Evolutionary conservation across 73 alveolate genomes (phyloP), one percentile per base, ranked within the genome.

Genomic region (Tetrahymena malaccensis): DNA sequence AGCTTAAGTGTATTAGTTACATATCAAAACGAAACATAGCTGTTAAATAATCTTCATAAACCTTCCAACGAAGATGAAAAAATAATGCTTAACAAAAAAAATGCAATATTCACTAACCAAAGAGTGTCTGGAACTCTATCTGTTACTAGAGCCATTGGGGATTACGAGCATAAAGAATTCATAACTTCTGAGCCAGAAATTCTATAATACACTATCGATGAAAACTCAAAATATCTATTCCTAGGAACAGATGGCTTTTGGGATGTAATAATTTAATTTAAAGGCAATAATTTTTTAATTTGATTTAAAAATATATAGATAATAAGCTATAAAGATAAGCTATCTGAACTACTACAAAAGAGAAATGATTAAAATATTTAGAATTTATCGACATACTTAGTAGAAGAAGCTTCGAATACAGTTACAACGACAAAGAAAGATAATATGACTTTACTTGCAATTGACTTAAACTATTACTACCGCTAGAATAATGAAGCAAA

Each of bases 211-310:
- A 27, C 37, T 0, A 57, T 94, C 10, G 56, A 40, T 44, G 95
- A 85, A 85, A 85, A 85, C 22, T 85, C 94, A 34, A 84, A 85
- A 43, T 94, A 85, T 85, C 93, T 94, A 38, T 85, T 94, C 25
- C 38, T 94, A 35, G 96, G 95, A 0, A 94, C 96, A 16, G 96
- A 94, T 85, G 96, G 96, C 4, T 94, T 94, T 85, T 94, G 96
- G 96, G 97, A 95, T 89, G 93, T 95, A 40, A 85, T 95, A 34
- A 43, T 37, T 34, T 33, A 40, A n/a, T 70, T 70, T 70, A 50
- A 50, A 50, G 5, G 17, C 3, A 19, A 31, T 7, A n/a, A 8
- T 27, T 25, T 56, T 6, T 27, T 31, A 31, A 70, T 11, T 70
- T 70, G 43, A 27, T 3, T 70, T n/a, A 25, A 0, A 2, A 22